Evolutionary conservation across 495 filamentous ascomycete genomes (phyloP), one percentile per base, ranked within the genome.

Genomic region (Tricharina praecox): DNA sequence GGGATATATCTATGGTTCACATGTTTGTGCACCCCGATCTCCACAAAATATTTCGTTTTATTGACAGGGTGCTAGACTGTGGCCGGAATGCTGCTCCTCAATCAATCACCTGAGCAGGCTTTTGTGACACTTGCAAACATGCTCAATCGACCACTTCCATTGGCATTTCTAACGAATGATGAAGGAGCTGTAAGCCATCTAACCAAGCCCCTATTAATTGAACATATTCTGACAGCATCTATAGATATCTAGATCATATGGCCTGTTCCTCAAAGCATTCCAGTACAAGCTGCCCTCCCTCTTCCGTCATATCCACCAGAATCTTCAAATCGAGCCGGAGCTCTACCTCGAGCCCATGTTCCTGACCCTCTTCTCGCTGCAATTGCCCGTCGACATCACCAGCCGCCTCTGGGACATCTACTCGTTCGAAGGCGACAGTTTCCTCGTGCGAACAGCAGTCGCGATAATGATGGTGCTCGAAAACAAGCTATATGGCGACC

Each of bases 381-480:
- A 69, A 38, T 61, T 74, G 13, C 67, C 69, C 21, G 64, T 93
- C 2, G 88, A 94, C 52, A 72, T 79, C 44, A 75, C 75, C 10
- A 77, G 77, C 23, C 72, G 90, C 9, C 67, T 96, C 3, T 95
- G 85, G 85, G 90, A 97, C 58, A 81, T 93, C 21, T 90, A 85
- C 67, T 79, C 88, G 1, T 93, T 96, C 49, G 90, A 97, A 60
- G 87, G 86, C 2, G 90, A 96, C 54, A 70, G 74, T 7, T 70
- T 85, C 11, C 68, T 93, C 9, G 75, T 95, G 19, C 73, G 88
- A 2, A 77, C 82, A 0, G 81, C 75, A 0, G 76, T 95, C 3
- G 90, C 79, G 2, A 60, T 84, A 25, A 39, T 67, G 28, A 55
- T 41, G 9, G 64, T 65, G 39, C 60, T 84, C 21, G 79, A 85